Evolutionary conservation across 192 early-diverging fungal species (phyloP).

Genomic region (Entophlyctis helioformis): DNA sequence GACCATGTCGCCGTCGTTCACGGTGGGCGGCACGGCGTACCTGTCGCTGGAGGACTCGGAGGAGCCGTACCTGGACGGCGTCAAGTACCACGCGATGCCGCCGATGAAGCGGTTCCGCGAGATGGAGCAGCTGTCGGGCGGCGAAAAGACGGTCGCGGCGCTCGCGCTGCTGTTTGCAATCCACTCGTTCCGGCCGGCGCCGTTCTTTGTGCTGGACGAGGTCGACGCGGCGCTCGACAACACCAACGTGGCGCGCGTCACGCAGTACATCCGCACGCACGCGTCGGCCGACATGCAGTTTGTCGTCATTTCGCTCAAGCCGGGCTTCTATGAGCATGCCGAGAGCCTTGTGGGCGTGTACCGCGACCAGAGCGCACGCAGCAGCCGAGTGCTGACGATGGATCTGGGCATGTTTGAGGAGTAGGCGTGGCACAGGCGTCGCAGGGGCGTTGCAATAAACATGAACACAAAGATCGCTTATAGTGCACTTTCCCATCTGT

Average conservation of each 20-base stretch:
- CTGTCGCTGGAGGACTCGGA: slow-evolving; percentile 70
- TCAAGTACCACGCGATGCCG: slow-evolving; percentile 99
- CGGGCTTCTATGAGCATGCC: slow-evolving; percentile 84
- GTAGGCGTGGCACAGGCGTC: too few relatives aligned
- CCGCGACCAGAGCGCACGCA: slow-evolving; percentile 73
- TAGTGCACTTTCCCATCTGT: too few relatives aligned
- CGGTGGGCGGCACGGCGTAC: slow-evolving; percentile 90
- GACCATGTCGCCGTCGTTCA: slow-evolving; percentile 73
- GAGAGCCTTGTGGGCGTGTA: slow-evolving; percentile 93
- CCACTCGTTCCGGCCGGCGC: slow-evolving; percentile 78
- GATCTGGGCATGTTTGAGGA: slow-evolving; percentile 18
- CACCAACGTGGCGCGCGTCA: slow-evolving; percentile 87
- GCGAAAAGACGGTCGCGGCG: slow-evolving; percentile 97
- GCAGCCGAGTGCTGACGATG: slow-evolving; percentile 70
- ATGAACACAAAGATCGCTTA: too few relatives aligned
- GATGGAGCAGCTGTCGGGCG: slow-evolving; percentile 97
- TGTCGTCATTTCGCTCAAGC: slow-evolving; percentile 96
- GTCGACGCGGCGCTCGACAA: slow-evolving; percentile 98
- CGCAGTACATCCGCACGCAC: slow-evolving; percentile 77
- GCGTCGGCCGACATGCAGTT: slow-evolving; percentile 68
- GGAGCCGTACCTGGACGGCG: slow-evolving; percentile 87
- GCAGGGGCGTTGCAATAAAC: too few relatives aligned
- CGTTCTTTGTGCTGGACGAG: slow-evolving; percentile 99
- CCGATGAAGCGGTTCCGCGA: slow-evolving; percentile 98
- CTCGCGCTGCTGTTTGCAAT: slow-evolving; percentile 95